phyloP scores from a whole-genome alignment of 495 filamentous ascomycete species.

The Penicillium egyptiacum region DNA sequence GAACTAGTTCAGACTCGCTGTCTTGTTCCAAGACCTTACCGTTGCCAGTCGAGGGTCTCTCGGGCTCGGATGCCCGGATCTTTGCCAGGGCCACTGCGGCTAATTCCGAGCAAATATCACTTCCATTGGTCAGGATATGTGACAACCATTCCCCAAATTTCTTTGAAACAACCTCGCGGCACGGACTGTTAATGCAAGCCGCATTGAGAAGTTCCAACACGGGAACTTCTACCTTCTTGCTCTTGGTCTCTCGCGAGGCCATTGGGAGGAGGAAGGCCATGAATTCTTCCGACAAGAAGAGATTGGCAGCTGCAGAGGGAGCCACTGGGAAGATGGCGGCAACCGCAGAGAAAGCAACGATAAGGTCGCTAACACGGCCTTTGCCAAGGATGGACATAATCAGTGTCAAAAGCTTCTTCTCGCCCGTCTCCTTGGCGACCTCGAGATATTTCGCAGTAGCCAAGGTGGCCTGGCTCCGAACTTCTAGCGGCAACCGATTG shows the following conservation, averaged over 20 bases:
- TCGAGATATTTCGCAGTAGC: slow-evolving; percentile 79
- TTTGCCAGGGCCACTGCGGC: slow-evolving; percentile 88
- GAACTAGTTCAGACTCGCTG: slow-evolving; percentile 67
- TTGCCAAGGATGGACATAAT: slow-evolving; percentile 56
- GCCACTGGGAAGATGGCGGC: slow-evolving; percentile 83
- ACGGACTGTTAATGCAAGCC: slow-evolving; percentile 77
- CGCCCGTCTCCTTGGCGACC: slow-evolving; percentile 65
- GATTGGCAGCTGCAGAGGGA: slow-evolving; percentile 61
- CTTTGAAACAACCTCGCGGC: slow-evolving; percentile 75
- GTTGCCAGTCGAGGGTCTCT: slow-evolving; percentile 36
- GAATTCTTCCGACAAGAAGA: slow-evolving; percentile 87
- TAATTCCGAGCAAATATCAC: slow-evolving; percentile 61
- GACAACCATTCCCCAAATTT: slow-evolving; percentile 82
- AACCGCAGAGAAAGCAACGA: slow-evolving; percentile 84
- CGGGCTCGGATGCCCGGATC: slow-evolving; percentile 53
- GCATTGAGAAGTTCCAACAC: slow-evolving; percentile 85
- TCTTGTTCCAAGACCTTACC: slow-evolving; percentile 46
- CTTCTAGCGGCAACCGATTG: slow-evolving; percentile 63
- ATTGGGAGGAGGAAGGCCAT: slow-evolving; percentile 65
- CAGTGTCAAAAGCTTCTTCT: slow-evolving; percentile 63
- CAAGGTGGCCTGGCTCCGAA: slow-evolving; percentile 73
- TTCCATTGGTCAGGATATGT: slow-evolving; percentile 67
- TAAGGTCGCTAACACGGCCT: slow-evolving; percentile 57
- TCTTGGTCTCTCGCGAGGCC: slow-evolving; percentile 71
- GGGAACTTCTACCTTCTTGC: slow-evolving; percentile 73